phyloP scores from a whole-genome alignment of 257 asterid species.

The Buddleja alternifolia region DNA sequence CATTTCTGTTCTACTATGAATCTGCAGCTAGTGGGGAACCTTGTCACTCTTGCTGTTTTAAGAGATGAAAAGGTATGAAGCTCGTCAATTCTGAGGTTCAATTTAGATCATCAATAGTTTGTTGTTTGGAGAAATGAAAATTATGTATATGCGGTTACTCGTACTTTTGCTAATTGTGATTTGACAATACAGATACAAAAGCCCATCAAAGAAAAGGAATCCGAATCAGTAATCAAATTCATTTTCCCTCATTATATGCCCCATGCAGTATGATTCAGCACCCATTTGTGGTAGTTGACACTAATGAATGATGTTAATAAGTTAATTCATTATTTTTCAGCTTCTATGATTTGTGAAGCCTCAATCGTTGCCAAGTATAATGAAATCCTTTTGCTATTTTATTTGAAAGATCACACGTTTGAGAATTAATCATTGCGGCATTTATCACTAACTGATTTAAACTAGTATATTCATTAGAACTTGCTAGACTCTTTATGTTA shows the following conservation, averaged over 20 bases:
- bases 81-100: constrained; percentile 11
- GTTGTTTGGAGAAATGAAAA: not conserved
- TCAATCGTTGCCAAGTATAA: no score
- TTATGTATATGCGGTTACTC: not conserved
- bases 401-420: no score
- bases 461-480: no score
- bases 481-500: constrained; percentile 10
- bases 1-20: constrained; percentile 13
- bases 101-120: not conserved
- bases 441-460: no score
- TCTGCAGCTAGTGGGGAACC: constrained; percentile 91
- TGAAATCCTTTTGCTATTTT: no score
- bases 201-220: constrained; percentile 3
- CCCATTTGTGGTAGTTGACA: no score
- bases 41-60: constrained; percentile 72
- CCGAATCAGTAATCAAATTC: not conserved
- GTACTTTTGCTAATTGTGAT: not conserved
- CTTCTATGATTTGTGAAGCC: no score
- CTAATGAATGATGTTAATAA: no score
- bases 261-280: no score
- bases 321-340: no score
- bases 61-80: constrained; percentile 71
- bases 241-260: not conserved
- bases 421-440: no score
- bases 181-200: constrained; percentile 10